Evolutionary conservation across 116 monocot species (phyloP), one percentile per base, ranked within the genome.

Genomic region (Iris pallida): DNA sequence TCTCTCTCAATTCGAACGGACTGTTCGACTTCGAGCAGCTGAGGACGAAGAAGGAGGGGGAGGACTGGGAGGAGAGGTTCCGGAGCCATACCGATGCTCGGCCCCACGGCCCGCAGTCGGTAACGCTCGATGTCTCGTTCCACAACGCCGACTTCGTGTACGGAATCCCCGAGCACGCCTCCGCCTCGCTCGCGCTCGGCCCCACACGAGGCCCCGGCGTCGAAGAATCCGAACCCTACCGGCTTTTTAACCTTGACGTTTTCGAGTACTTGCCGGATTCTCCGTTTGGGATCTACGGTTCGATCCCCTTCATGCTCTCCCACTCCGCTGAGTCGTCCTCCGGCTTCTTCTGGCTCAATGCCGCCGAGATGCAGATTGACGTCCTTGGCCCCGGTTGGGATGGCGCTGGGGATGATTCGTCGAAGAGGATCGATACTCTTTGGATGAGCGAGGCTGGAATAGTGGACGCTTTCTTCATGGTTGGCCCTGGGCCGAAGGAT

Each of bases 341-440:
- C 3, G 94, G 94, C 1, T 94, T 94, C 78, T 94, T 94, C 73
- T 94, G 94, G 94, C 83, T 94, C 14, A 94, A 94, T 57, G 80
- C 90, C 6, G 94, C 94, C 4, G 94, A 94, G 66, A 90, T 90
- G 94, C 94, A 94, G 81, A 94, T 94, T 44, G 94, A 94, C 56
- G 90, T 94, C 40, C 85, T 94, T 18, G 82, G 81, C 4, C 82
- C 90, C 10, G 90, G 90, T 3, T 94, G 90, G 94, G 86, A 82
- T 42, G 81, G 74, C 4, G 42, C 81, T 1, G 44, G 47, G 0
- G 20, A 57, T 3, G 6, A 59, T 10, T 66, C 7, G 4, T 18
- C 15, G 16, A 30, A 51, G 49, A 59, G 73, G 47, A 79, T 94
- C 19, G 90, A 94, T 57, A 90, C 90, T 0, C 59, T 85, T 7